Percentiles rank a stretch among this genome's conserved stretches.
Conservation (phyloP, 73 alveolate genomes). For the Urostyla sp. region DNA sequence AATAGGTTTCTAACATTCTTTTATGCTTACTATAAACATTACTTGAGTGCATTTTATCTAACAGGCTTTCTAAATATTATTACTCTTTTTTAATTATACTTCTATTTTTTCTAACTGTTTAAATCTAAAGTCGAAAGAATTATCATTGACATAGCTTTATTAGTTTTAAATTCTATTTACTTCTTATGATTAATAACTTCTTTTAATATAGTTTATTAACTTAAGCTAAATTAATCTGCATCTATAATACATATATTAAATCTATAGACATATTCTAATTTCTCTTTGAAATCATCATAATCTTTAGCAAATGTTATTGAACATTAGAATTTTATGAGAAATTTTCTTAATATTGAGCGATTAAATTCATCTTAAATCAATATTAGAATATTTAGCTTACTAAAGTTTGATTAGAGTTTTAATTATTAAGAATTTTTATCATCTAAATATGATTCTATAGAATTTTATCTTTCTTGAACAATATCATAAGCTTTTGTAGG, state of each 20-base stretch:
- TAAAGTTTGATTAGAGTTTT: background rate
- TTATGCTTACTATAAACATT: background rate
- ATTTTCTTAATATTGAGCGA: slow-evolving; percentile 7
- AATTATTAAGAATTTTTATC: background rate
- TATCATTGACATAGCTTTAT: slow-evolving; percentile 34
- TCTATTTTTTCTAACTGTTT: background rate
- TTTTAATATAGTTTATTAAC: background rate
- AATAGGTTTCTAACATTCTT: slow-evolving; percentile 3
- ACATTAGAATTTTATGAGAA: slow-evolving; percentile 8
- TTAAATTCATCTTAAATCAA: slow-evolving; percentile 47
- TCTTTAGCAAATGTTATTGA: slow-evolving; percentile 21
- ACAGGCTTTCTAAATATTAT: slow-evolving; percentile 36
- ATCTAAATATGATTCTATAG: too few relatives aligned
- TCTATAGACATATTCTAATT: slow-evolving; percentile 19
- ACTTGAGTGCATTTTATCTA: slow-evolving; percentile 4
- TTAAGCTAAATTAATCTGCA: slow-evolving; percentile 25
- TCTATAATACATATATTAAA: slow-evolving; percentile 37
- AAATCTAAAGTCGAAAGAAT: slow-evolving; percentile 13
- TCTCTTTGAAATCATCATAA: slow-evolving; percentile 23
- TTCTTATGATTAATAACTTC: background rate
- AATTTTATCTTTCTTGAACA: background rate
- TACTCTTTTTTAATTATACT: slow-evolving; percentile 15
- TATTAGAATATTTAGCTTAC: background rate
- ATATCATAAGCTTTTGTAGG: slow-evolving; percentile 31
- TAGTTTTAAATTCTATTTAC: slow-evolving; percentile 16